A percentile compares a stretch with the other conserved stretches of the same genome.
Evolutionary conservation across 2,329 filamentous ascomycete genomes (phyloP).

Genomic region (Metarhizium guizhouense): DNA sequence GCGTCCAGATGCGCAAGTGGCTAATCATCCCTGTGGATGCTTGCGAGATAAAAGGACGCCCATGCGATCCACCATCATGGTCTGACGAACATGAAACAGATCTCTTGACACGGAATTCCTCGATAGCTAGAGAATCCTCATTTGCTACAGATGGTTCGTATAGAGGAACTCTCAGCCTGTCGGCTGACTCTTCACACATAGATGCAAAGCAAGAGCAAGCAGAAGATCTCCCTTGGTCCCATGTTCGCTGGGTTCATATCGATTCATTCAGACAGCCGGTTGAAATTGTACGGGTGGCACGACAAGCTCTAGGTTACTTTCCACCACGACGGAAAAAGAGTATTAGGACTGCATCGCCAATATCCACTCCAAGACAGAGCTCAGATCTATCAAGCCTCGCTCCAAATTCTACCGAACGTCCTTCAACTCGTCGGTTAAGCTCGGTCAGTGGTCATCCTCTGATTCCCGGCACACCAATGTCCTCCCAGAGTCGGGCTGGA

Average conservation of each 20-base stretch:
- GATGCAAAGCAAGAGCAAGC: conserved; percentile 20
- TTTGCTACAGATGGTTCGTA: conserved; percentile 18
- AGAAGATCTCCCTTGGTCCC: conserved; percentile 67
- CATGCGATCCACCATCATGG: conserved; percentile 45
- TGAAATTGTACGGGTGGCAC: conserved; percentile 77
- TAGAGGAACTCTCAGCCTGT: conserved; percentile 33
- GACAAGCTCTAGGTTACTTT: conserved; percentile 80
- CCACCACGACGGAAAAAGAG: conserved; percentile 87
- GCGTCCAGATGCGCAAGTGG: conserved; percentile 72
- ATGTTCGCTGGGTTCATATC: conserved; percentile 82
- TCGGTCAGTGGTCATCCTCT: conserved; percentile 27
- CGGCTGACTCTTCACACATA: conserved; percentile 19
- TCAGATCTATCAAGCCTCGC: conserved; percentile 45
- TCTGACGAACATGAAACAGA: conserved; percentile 34
- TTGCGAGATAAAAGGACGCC: conserved; percentile 72
- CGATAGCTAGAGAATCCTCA: conserved; percentile 16
- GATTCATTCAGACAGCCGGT: conserved; percentile 61
- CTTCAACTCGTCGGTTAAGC: conserved; percentile 34
- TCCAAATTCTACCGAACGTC: conserved; percentile 25
- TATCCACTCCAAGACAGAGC: conserved; percentile 60
- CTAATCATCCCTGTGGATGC: conserved; percentile 83
- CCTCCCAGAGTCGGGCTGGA: conserved; percentile 26
- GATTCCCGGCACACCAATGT: conserved; percentile 22
- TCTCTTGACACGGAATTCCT: conserved; percentile 41
- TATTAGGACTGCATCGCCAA: conserved; percentile 51